Conservation (phyloP, 169 alveolate species). For the Sarcocystis neurona region DNA sequence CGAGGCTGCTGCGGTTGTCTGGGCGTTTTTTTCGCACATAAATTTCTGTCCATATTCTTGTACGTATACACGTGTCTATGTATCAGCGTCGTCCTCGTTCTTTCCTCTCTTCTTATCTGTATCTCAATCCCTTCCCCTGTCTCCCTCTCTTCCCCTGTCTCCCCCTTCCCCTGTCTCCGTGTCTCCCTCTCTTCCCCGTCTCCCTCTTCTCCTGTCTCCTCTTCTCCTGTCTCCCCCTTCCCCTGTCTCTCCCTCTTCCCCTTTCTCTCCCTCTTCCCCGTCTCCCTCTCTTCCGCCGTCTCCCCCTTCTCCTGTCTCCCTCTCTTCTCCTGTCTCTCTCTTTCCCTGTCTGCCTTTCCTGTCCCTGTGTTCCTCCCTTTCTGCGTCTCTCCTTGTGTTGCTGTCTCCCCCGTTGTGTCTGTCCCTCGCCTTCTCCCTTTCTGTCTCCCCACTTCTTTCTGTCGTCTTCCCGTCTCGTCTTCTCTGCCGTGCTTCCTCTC, state of each 20-base stretch:
- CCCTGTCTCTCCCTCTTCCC: neutral
- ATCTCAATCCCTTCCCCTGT: neutral
- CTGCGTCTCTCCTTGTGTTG: neutral
- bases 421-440: neutral
- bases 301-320: neutral
- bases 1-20: too few species aligned
- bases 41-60: too few species aligned
- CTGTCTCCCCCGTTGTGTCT: too few species aligned
- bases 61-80: too few species aligned
- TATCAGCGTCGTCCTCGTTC: too few species aligned
- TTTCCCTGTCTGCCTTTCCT: too few species aligned
- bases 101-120: too few species aligned
- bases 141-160: neutral
- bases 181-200: neutral
- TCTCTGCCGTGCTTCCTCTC: neutral
- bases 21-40: too few species aligned
- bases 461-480: neutral
- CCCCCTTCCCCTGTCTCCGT: neutral
- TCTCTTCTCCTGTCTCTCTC: neutral
- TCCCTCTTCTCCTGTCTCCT: neutral
- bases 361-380: too few species aligned
- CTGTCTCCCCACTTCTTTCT: neutral
- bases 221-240: neutral
- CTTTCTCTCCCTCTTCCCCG: neutral
- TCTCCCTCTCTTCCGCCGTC: neutral